These are phyloP conservation scores for Calonectria fujianensis DNA, from an alignment of 2,329 filamentous ascomycete species.

Conservation along the genomic window DNA sequence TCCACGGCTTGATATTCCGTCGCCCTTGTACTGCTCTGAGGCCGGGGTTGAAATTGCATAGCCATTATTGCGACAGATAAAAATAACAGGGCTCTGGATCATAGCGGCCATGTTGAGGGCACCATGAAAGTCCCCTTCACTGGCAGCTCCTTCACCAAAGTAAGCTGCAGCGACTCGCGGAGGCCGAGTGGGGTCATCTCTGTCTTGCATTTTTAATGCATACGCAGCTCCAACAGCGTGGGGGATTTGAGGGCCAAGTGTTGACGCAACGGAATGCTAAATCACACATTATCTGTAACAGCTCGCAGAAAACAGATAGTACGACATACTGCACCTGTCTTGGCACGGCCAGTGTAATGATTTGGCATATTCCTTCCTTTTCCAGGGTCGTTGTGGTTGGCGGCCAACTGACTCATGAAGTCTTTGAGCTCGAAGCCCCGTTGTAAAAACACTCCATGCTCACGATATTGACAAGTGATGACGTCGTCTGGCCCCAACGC, in stretches of 20 bases:
- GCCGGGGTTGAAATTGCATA: constrained; percentile 90
- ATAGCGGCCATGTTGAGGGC: constrained; percentile 90
- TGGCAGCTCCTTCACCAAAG: constrained; percentile 89
- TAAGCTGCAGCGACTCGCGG: constrained; percentile 84
- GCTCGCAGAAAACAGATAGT: not conserved
- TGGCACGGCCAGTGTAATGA: constrained; percentile 85
- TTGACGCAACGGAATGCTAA: constrained; percentile 84
- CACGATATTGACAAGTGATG: constrained; percentile 91
- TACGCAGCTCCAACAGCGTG: constrained; percentile 88
- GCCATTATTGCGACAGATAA: constrained; percentile 90
- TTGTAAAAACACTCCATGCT: constrained; percentile 89
- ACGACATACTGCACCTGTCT: constrained; percentile 81
- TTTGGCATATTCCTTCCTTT: constrained; percentile 93
- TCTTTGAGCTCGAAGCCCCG: constrained; percentile 88
- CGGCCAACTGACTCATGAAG: constrained; percentile 93
- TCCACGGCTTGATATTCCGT: constrained; percentile 87
- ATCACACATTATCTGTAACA: no score
- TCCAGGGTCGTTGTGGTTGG: constrained; percentile 85
- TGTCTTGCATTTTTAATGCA: constrained; percentile 84
- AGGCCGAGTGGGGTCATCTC: constrained; percentile 77
- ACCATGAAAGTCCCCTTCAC: constrained; percentile 90
- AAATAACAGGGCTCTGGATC: constrained; percentile 84
- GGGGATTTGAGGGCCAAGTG: constrained; percentile 87
- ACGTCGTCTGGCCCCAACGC: constrained; percentile 85
- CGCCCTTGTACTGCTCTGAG: constrained; percentile 87